Conservation (phyloP, 1,139 yeast species). For the Lodderomyces elongisporus region DNA sequence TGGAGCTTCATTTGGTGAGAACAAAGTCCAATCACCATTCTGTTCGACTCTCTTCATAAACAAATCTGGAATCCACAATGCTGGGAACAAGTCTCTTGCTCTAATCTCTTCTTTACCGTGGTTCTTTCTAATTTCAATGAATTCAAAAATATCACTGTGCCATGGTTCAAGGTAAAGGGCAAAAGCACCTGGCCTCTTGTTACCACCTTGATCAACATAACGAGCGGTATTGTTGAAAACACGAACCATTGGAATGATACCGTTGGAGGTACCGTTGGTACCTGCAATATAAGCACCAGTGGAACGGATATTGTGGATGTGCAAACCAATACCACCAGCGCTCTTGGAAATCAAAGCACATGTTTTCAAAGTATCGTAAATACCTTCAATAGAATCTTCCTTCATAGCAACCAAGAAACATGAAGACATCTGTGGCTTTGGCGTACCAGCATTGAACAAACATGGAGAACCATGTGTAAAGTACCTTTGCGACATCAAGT, state of each 20-base stretch:
- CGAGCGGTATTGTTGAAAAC: constrained; percentile 90
- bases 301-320: constrained; percentile 77
- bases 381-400: constrained; percentile 88
- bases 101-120: constrained; percentile 90
- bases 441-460: constrained; percentile 85
- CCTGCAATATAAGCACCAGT: constrained; percentile 87
- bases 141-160: constrained; percentile 85
- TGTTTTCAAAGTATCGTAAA: constrained; percentile 78
- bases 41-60: constrained; percentile 84
- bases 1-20: constrained; percentile 86
- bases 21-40: constrained; percentile 76
- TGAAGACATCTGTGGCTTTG: constrained; percentile 80
- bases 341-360: constrained; percentile 85
- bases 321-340: constrained; percentile 89
- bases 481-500: constrained; percentile 76
- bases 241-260: constrained; percentile 84
- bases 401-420: constrained; percentile 87
- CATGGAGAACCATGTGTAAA: constrained; percentile 92
- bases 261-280: constrained; percentile 85
- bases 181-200: constrained; percentile 91
- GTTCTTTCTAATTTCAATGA: constrained; percentile 78
- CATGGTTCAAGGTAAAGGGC: constrained; percentile 88
- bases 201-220: constrained; percentile 92
- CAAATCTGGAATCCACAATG: constrained; percentile 88
- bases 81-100: constrained; percentile 85